Conservation (phyloP, 2,329 filamentous ascomycete genomes). For the Botrytis fabae region DNA sequence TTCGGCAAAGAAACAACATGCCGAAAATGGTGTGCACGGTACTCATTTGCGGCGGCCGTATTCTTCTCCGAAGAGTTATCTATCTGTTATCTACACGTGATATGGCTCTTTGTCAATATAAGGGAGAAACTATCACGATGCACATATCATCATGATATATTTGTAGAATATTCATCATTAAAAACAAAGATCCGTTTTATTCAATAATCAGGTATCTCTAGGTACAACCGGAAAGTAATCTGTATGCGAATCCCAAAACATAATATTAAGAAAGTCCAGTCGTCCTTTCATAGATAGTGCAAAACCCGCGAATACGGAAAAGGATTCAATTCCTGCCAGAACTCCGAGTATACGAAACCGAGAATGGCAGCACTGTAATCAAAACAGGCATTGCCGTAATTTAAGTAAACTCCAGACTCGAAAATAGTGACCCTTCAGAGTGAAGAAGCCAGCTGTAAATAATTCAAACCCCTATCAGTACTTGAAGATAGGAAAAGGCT, state of each 20-base stretch:
- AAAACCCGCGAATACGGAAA: conserved; percentile 3
- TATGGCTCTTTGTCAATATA: not conserved
- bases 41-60: too few relatives aligned
- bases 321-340: conserved; percentile 8
- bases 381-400: not conserved
- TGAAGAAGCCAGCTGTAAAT: not conserved
- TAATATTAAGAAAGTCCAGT: not conserved
- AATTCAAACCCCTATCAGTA: not conserved
- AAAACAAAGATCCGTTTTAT: not conserved
- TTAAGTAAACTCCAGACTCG: not conserved
- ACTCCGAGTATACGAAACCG: conserved; percentile 13
- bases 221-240: not conserved
- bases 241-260: conserved; percentile 10
- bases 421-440: not conserved
- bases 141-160: not conserved
- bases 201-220: conserved; percentile 2
- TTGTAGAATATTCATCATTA: not conserved
- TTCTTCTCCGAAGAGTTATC: not conserved
- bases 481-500: not conserved
- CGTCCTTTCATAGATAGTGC: not conserved
- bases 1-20: too few relatives aligned
- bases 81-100: conserved; percentile 16
- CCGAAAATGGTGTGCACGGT: too few relatives aligned
- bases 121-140: not conserved
- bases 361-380: conserved; percentile 1